Percentiles rank a stretch among this genome's conserved stretches.
These are phyloP conservation scores for Nicotiana tomentosiformis DNA, from an alignment of 257 asterid species.

Conservation along the genomic window DNA sequence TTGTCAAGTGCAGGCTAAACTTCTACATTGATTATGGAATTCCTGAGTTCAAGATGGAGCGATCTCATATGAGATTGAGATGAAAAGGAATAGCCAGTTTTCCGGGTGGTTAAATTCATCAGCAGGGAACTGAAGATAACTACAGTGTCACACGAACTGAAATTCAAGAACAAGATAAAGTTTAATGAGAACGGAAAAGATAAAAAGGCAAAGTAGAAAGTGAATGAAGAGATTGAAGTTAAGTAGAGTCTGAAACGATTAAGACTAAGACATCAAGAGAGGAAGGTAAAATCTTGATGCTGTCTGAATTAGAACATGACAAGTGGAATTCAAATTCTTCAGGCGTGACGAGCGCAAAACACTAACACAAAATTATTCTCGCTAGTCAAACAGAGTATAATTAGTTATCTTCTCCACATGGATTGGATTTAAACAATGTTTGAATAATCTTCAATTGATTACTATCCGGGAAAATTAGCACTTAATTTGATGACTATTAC, in stretches of 20 bases:
- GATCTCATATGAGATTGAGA: constrained; percentile 40
- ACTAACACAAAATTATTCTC: too few species aligned
- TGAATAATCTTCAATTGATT: too few species aligned
- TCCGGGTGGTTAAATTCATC: constrained; percentile 75
- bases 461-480: too few species aligned
- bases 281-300: constrained; percentile 25
- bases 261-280: constrained; percentile 25
- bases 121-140: constrained; percentile 55
- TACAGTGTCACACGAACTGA: constrained; percentile 20
- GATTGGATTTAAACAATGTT: too few species aligned
- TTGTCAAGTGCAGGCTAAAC: constrained; percentile 44
- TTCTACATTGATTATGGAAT: constrained; percentile 8
- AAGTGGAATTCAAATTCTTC: neutral
- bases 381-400: too few species aligned
- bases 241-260: constrained; percentile 16
- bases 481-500: too few species aligned
- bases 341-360: neutral
- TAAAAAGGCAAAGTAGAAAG: constrained; percentile 46
- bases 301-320: constrained; percentile 37
- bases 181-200: constrained; percentile 36
- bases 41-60: constrained; percentile 29
- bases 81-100: constrained; percentile 33
- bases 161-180: constrained; percentile 46
- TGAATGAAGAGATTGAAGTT: constrained; percentile 30
- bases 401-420: too few species aligned